Evolutionary conservation across 371 early-diverging fungal genomes (phyloP), one percentile per base, ranked within the genome.

Genomic region (Apophysomyces ossiformis): DNA sequence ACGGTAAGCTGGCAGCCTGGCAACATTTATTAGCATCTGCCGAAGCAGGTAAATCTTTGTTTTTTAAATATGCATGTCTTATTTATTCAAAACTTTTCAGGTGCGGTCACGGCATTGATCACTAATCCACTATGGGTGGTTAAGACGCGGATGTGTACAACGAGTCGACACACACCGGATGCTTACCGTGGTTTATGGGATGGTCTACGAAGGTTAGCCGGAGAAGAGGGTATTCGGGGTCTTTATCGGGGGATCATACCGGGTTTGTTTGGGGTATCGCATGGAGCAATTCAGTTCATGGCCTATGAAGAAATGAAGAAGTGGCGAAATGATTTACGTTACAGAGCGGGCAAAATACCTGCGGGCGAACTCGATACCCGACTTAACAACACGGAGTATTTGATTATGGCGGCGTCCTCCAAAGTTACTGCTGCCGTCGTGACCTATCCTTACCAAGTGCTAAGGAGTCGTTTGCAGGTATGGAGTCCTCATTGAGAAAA

Each of bases 211-310:
- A 79, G 84, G 58, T 79, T 93, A 39, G 87, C 84, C 32, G 61
- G 69, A 26, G 79, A 86, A 15, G 99, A 97, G 73, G 99, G 99
- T 0, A 58, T 95, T 7, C 72, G 84, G 4, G 97, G 96, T 0
- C 72, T 94, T 8, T 96, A 97, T 75, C 86, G 90, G 43, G 99
- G 97, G 2, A 82, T 97, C 56, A 75, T 94, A 2, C 95, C 97
- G 0, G 95, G 94, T 0, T 74, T 98, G 9, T 87, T 97, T 73
- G 96, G 97, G 16, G 91, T 90, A 5, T 91, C 94, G 7, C 97
- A 98, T 70, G 99, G 99, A 8, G 97, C 96, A 0, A 75, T 98
- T 46, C 97, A 98, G 76, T 98, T 98, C 74, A 92, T 96, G 93
- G 95, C 92, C 0, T 98, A 98, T 74, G 97, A 97, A 68, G 93